Evolutionary conservation across 495 filamentous ascomycete species (phyloP).

Genomic region (Talaromyces borbonicus): DNA sequence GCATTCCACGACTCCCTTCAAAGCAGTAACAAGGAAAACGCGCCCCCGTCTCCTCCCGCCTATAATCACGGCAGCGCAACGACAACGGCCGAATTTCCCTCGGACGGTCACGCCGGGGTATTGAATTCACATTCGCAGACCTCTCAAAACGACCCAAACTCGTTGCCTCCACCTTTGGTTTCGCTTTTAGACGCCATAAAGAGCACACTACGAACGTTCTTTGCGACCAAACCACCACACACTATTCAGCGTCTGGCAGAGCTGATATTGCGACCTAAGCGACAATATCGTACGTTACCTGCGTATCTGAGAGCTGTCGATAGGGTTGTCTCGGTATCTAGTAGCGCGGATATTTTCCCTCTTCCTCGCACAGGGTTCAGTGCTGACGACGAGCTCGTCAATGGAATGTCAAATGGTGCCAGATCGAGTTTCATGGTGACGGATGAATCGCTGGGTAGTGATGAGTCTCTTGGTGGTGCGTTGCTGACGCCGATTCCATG

Average conservation of each 20-base stretch:
- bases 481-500: conserved; percentile 91
- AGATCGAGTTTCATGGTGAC: conserved; percentile 21
- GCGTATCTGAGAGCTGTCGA: conserved; percentile 86
- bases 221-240: conserved; percentile 71
- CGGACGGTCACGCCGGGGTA: conserved; percentile 21
- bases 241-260: conserved; percentile 90
- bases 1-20: conserved; percentile 23
- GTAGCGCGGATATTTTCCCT: conserved; percentile 68
- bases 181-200: conserved; percentile 57
- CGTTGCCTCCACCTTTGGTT: conserved; percentile 54
- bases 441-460: conserved; percentile 51
- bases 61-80: conserved; percentile 25
- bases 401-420: conserved; percentile 28
- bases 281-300: conserved; percentile 70
- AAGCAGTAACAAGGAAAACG: conserved; percentile 47
- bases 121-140: conserved; percentile 40
- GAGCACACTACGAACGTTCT: conserved; percentile 55
- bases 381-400: conserved; percentile 16
- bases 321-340: conserved; percentile 87
- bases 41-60: conserved; percentile 21
- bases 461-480: conserved; percentile 85
- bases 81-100: conserved; percentile 13
- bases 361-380: conserved; percentile 44
- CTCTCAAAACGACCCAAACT: conserved; percentile 34
- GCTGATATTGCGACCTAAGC: conserved; percentile 66